Base-by-base conservation (phyloP, 2,329 filamentous ascomycete species). In the Xylariaceae sp. region DNA sequence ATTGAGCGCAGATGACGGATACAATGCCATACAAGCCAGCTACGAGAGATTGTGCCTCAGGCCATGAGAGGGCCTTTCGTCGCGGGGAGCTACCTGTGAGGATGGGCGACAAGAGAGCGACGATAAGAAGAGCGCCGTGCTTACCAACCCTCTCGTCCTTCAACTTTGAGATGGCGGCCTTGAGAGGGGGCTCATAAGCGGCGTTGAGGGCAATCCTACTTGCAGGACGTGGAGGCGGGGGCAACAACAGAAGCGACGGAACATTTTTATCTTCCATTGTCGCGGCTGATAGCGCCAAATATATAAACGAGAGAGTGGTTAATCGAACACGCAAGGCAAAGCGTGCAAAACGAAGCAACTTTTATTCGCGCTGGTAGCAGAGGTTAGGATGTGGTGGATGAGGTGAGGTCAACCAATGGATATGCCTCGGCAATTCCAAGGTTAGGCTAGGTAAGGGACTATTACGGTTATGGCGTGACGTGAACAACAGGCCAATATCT, bases 11-110 rank as follows among this genome's bases (percentile, higher is more conserved):
- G n/a, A 91, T 78, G 44, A 87, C 77, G 32, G 88, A 88, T 53
- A 95, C 78, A 48, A 97, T 81, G 66, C 87, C 86, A 79, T 98
- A 98, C 20, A 96, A 70, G 21, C 84, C 83, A 2, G 89, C 89
- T 20, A 97, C 75, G 4, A 93, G 78, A n/a, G 81, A 79, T 72
- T 96, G 91, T 0, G 87, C 82, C n/a, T 81, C 75, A 32, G 79
- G 70, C 81, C 92, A 96, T 18, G 83, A 77, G 44, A 83, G 75
- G 20, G 81, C 77, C 64, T 82, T 80, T 44, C 82, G 78, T 26
- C 75, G 73, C 20, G 75, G 74, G 20, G 77, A 75, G 29, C 75
- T 74, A 19, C 82, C 80, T 45, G 79, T 75, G 12, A 92, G 79
- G 49, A 88, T 77, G 2, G 87, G 84, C 46, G 83, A 82, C 2